phyloP scores from a whole-genome alignment of 345 rosid species.

The Citrus reticulata region DNA sequence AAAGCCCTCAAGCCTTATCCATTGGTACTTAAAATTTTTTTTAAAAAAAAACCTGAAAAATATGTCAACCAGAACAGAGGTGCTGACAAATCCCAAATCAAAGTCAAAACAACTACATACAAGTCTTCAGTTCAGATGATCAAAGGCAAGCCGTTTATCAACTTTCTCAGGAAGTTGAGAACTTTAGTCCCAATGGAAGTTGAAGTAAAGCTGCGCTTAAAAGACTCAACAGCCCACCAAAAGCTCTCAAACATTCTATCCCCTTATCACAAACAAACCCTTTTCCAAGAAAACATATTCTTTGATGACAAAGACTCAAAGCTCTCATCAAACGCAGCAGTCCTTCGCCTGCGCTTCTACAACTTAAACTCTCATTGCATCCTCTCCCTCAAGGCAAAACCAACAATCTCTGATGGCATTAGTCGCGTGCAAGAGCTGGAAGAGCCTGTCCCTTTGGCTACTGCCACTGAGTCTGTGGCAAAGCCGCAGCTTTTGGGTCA shows the following conservation, averaged over 20 bases:
- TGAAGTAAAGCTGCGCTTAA: slow-evolving; percentile 57
- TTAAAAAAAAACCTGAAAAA: background rate
- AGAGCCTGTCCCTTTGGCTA: slow-evolving; percentile 35
- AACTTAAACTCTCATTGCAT: slow-evolving; percentile 34
- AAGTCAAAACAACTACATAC: background rate
- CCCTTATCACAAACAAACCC: slow-evolving; percentile 46
- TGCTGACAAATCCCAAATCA: background rate
- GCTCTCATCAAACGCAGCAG: slow-evolving; percentile 42
- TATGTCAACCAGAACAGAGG: background rate
- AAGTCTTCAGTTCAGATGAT: background rate
- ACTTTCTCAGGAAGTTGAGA: background rate
- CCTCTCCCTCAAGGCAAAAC: slow-evolving; percentile 61
- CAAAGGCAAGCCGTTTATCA: background rate
- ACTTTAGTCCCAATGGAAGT: slow-evolving; percentile 40
- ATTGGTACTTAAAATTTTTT: background rate
- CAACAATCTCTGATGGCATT: slow-evolving; percentile 41
- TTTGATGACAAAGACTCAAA: slow-evolving; percentile 42
- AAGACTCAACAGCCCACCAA: slow-evolving; percentile 32
- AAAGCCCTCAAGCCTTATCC: background rate
- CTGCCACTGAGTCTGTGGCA: slow-evolving; percentile 22
- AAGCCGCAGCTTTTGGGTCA: slow-evolving; percentile 26
- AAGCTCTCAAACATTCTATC: slow-evolving; percentile 40
- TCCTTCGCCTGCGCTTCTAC: slow-evolving; percentile 64
- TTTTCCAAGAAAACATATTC: slow-evolving; percentile 58
- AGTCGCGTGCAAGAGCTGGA: slow-evolving; percentile 62